Conservation (phyloP, 805 yeast genomes). For the Komagataella mondaviorum region DNA sequence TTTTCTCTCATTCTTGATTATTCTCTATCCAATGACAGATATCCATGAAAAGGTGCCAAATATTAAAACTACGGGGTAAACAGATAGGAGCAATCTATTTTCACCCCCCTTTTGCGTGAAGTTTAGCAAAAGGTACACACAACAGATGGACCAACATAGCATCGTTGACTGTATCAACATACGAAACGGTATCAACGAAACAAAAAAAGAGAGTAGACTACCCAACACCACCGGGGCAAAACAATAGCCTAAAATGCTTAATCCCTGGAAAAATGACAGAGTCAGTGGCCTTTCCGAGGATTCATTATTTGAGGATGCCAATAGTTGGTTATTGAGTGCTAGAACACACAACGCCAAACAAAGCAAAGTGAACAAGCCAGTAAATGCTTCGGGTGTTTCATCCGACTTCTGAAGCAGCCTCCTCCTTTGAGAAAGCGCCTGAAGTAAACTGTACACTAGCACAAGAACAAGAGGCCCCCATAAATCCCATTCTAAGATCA, state of each 20-base stretch:
- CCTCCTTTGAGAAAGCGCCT: conserved; percentile 28
- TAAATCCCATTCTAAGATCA: conserved; percentile 42
- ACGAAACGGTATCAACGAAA: conserved; percentile 29
- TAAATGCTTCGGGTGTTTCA: conserved; percentile 33
- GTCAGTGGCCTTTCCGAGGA: conserved; percentile 18
- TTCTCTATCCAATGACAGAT: conserved; percentile 15
- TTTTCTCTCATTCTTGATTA: background rate
- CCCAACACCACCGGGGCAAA: conserved; percentile 41
- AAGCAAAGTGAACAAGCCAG: conserved; percentile 37
- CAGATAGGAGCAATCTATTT: conserved; percentile 36
- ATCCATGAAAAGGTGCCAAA: conserved; percentile 42
- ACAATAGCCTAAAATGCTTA: conserved; percentile 42
- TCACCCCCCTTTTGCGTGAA: conserved; percentile 34
- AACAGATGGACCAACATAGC: conserved; percentile 37
- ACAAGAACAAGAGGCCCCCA: conserved; percentile 51
- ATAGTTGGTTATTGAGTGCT: conserved; percentile 38
- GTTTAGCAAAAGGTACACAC: conserved; percentile 35
- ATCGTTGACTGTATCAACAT: conserved; percentile 25
- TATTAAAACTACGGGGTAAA: conserved; percentile 39
- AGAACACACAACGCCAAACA: conserved; percentile 36
- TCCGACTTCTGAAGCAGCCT: conserved; percentile 13
- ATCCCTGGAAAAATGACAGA: conserved; percentile 39
- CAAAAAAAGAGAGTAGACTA: conserved; percentile 27
- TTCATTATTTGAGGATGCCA: conserved; percentile 29
- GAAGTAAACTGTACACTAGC: conserved; percentile 29